Percentiles rank a stretch among this genome's conserved stretches.
Evolutionary conservation across 2,329 filamentous ascomycete species (phyloP).

Genomic region (Colletotrichum zoysiae): DNA sequence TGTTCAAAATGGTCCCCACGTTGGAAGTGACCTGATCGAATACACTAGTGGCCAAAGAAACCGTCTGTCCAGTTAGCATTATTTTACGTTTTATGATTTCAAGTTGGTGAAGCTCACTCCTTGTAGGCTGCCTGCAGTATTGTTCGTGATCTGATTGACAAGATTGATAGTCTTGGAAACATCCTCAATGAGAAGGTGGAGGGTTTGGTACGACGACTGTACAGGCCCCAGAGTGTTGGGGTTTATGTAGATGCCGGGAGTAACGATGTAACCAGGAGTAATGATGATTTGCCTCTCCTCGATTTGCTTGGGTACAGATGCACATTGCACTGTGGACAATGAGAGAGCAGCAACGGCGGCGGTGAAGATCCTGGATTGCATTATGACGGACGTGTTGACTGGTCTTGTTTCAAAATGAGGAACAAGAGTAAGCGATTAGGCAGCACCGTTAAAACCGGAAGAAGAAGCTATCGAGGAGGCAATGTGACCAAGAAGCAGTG

Average conservation of each 20-base stretch:
- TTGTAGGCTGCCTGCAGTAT: not conserved
- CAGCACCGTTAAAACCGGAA: not conserved
- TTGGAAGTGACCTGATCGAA: not conserved
- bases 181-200: not conserved
- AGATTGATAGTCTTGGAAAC: not conserved
- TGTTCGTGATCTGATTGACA: not conserved
- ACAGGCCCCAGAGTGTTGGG: not conserved
- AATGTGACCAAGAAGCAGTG: not conserved
- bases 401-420: not conserved
- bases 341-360: constrained; percentile 39
- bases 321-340: constrained; percentile 24
- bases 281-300: not conserved
- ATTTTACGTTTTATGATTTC: not conserved
- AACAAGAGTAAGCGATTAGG: no score
- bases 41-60: not conserved
- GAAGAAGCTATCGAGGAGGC: not conserved
- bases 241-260: constrained; percentile 1
- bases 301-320: not conserved
- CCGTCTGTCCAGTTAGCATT: not conserved
- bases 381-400: constrained; percentile 2
- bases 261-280: constrained; percentile 8
- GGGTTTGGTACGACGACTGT: not conserved
- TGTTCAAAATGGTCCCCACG: not conserved
- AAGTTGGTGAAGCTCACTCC: not conserved
- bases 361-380: constrained; percentile 40